Base-by-base conservation (phyloP, 345 rosid species). In the Boechera retrofracta region DNA sequence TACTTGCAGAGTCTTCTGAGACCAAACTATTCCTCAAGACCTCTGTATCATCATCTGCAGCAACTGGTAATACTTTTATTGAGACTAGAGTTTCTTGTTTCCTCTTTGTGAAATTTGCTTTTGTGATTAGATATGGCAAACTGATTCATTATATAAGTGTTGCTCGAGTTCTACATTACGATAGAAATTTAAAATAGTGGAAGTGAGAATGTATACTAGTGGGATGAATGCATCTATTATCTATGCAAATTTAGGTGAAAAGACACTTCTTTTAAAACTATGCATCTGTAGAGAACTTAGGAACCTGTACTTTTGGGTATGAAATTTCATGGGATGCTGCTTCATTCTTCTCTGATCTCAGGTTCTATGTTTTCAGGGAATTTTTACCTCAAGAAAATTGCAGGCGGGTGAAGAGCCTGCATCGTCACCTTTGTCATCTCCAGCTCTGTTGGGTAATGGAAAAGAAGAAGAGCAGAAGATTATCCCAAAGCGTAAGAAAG, bases 401-500 rank as follows among this genome's bases (percentile, higher is more conserved):
- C 85, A 78, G 38, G 91, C 87, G 16, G 87, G 79, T 67, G 91
- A 88, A 68, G 84, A 88, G 45, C 91, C 99, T 8, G 79, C 89
- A 75, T 68, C 90, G 36, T 95, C 99, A 64, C 98, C 96, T 21
- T 77, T 95, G 69, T 84, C 89, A 67, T 89, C 97, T 52, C 80
- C 75, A 61, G 79, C 90, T 78, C 74, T 85, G 48, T 60, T 86
- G 56, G 73, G 70, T 58, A 81, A 82, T 76, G 93, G 96, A 62
- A 84, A 87, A 71, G 69, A 80, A 78, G 91, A 88, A 67, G 89
- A 85, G 71, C 87, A 89, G 77, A 90, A 86, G 82, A 83, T 79
- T 73, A 76, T 74, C 38, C 53, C 86, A 32, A 95, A 87, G 86
- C 87, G 89, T 51, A 42, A 84, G 28, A 85, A 77, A 69, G 99